Conservation (phyloP, 176 grass and related monocot genomes). For the Echinochloa phyllopogon region DNA sequence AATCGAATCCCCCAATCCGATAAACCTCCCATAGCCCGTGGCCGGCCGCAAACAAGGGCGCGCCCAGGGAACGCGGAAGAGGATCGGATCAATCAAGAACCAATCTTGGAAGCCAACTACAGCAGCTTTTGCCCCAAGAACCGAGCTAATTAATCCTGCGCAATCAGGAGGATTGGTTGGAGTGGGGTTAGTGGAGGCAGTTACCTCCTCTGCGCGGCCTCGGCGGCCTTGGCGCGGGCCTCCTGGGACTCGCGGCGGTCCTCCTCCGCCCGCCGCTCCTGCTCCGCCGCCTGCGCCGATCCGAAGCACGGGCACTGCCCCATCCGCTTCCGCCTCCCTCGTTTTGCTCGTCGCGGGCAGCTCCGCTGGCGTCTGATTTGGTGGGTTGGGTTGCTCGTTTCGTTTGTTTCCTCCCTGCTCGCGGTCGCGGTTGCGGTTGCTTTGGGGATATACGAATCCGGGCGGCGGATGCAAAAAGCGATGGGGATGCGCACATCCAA, state of each 20-base stretch:
- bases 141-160: background rate
- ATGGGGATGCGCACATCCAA: background rate
- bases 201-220: slow-evolving; percentile 87
- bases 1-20: background rate
- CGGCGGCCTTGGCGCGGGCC: slow-evolving; percentile 77
- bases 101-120: background rate
- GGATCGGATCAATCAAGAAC: background rate
- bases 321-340: slow-evolving; percentile 35
- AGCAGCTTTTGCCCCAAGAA: background rate
- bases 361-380: background rate
- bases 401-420: background rate
- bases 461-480: background rate
- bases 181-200: background rate
- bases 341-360: slow-evolving; percentile 1
- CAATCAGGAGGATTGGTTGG: no score
- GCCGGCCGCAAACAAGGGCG: background rate
- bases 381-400: background rate
- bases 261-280: slow-evolving; percentile 54
- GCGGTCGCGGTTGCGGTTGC: background rate
- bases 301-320: slow-evolving; percentile 87
- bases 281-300: slow-evolving; percentile 57
- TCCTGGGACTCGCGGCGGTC: slow-evolving; percentile 72
- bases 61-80: background rate
- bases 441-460: slow-evolving; percentile 43
- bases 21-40: slow-evolving; percentile 12